phyloP scores from a whole-genome alignment of 2,329 filamentous ascomycete species.

The Sclerotinia nivalis region DNA sequence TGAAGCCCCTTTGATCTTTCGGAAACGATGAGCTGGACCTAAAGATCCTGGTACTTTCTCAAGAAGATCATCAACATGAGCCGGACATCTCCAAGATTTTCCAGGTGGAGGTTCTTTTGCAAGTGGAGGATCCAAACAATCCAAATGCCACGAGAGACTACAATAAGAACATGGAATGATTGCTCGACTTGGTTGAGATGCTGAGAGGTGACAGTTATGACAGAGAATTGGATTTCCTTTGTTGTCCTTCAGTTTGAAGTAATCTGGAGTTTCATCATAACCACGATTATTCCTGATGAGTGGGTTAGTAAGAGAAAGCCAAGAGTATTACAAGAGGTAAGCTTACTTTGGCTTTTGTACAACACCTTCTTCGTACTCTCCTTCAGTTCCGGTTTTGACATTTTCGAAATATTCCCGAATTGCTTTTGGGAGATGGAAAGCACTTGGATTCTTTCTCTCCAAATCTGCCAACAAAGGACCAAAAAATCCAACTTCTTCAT shows the following conservation, averaged over 20 bases:
- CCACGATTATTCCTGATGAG: conserved; percentile 49
- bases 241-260: conserved; percentile 66
- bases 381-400: conserved; percentile 72
- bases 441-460: conserved; percentile 67
- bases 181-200: conserved; percentile 59
- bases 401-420: conserved; percentile 78
- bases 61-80: conserved; percentile 78
- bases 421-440: conserved; percentile 69
- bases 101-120: conserved; percentile 74
- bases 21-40: conserved; percentile 61
- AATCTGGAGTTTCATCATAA: conserved; percentile 65
- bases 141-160: conserved; percentile 81
- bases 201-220: conserved; percentile 69
- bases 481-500: conserved; percentile 57
- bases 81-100: conserved; percentile 82
- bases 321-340: conserved; percentile 10
- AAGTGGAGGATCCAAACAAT: conserved; percentile 84
- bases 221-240: conserved; percentile 79
- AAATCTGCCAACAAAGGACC: conserved; percentile 62
- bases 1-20: conserved; percentile 58
- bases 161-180: conserved; percentile 89
- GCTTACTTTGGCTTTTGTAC: conserved; percentile 61
- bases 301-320: conserved; percentile 21
- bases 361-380: conserved; percentile 74
- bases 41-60: conserved; percentile 56